Evolutionary conservation across 1,284 basidiomycete genomes (phyloP).

Genomic region (Pseudozyma hubeiensis): DNA sequence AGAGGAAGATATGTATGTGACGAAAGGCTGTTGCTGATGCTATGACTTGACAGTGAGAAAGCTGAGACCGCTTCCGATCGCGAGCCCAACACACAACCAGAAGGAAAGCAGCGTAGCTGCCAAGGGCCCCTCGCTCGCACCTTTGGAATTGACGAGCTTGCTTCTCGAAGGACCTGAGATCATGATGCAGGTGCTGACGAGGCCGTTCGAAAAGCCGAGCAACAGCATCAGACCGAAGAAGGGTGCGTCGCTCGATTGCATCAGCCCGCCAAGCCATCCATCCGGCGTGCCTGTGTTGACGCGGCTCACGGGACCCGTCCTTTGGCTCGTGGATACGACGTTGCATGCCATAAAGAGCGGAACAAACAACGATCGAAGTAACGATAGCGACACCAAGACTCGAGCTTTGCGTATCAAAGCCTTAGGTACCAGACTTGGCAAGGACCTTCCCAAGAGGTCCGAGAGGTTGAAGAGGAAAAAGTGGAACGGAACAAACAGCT

Average conservation of each 20-base stretch:
- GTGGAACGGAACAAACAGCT: constrained; percentile 62
- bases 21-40: neutral
- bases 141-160: constrained; percentile 42
- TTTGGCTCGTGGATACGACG: constrained; percentile 37
- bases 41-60: constrained; percentile 49
- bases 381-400: constrained; percentile 30
- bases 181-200: constrained; percentile 58
- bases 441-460: constrained; percentile 54
- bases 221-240: constrained; percentile 57
- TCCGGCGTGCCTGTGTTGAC: neutral
- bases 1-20: neutral
- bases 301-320: constrained; percentile 29
- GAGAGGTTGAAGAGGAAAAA: constrained; percentile 61
- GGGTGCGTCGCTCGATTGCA: constrained; percentile 49
- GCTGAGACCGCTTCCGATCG: constrained; percentile 52
- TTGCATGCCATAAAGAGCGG: constrained; percentile 59
- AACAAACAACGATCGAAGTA: constrained; percentile 48
- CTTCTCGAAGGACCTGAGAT: constrained; percentile 49
- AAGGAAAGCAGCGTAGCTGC: constrained; percentile 58
- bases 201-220: constrained; percentile 58
- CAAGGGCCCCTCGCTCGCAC: constrained; percentile 36
- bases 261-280: constrained; percentile 19
- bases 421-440: constrained; percentile 48
- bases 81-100: constrained; percentile 63
- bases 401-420: constrained; percentile 27